These are phyloP conservation scores for Quercus glauca DNA, from an alignment of 306 rosid species.

Conservation along the genomic window DNA sequence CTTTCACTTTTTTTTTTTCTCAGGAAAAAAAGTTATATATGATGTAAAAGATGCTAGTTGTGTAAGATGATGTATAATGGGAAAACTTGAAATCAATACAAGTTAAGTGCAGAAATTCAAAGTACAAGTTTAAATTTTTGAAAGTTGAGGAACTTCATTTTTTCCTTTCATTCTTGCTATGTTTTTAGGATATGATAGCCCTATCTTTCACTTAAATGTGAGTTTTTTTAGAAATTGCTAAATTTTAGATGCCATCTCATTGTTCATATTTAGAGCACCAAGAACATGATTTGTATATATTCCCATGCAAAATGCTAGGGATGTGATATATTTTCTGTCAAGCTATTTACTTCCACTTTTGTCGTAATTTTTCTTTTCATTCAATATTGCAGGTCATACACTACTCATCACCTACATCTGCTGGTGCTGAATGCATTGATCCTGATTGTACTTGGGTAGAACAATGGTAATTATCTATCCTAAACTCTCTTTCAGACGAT, in stretches of 20 bases:
- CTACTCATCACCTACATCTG: slow-evolving; percentile 89
- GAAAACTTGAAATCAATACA: background rate
- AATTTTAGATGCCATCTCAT: background rate
- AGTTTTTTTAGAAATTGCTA: background rate
- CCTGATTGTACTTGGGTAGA: slow-evolving; percentile 94
- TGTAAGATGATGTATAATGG: background rate
- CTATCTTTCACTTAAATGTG: background rate
- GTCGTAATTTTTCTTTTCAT: slow-evolving; percentile 12
- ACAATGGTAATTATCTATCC: slow-evolving; percentile 66
- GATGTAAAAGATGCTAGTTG: background rate
- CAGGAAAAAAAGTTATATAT: too few relatives aligned
- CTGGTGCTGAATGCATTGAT: slow-evolving; percentile 97
- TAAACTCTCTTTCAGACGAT: background rate
- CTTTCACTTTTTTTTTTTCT: background rate
- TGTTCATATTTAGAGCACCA: background rate
- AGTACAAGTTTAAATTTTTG: too few relatives aligned
- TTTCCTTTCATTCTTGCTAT: background rate
- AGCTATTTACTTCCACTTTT: background rate
- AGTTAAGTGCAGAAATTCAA: background rate
- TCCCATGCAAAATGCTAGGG: background rate
- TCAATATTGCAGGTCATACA: slow-evolving; percentile 66
- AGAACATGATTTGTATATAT: background rate
- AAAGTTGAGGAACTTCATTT: background rate
- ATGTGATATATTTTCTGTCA: background rate
- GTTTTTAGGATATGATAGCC: background rate